Conservation (phyloP, 805 yeast genomes). For the Kuraishia borneana region DNA sequence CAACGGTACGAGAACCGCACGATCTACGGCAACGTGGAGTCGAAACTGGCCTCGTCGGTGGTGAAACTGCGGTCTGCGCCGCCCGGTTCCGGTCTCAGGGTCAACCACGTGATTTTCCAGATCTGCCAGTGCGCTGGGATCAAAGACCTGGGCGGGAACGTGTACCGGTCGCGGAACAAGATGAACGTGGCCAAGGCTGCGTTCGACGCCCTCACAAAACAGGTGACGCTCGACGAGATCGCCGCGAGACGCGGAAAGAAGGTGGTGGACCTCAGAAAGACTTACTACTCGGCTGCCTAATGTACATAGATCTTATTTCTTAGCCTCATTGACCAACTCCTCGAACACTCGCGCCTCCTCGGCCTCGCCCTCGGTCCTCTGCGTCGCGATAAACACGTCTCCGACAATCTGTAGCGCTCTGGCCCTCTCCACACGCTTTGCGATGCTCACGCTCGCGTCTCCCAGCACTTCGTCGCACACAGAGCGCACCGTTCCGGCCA, state of each 20-base stretch:
- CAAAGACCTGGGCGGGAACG: conserved; percentile 84
- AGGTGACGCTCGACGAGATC: conserved; percentile 74
- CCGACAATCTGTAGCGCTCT: conserved; percentile 71
- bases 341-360: conserved; percentile 90
- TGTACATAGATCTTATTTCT: conserved; percentile 29
- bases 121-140: conserved; percentile 91
- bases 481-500: conserved; percentile 66
- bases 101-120: conserved; percentile 81
- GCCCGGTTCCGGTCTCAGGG: conserved; percentile 88
- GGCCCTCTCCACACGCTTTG: conserved; percentile 65
- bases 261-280: conserved; percentile 83
- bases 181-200: conserved; percentile 92
- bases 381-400: conserved; percentile 48
- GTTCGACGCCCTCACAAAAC: conserved; percentile 71
- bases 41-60: conserved; percentile 80
- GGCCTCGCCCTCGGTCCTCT: conserved; percentile 78
- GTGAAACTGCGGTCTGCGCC: conserved; percentile 79
- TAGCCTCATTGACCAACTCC: conserved; percentile 83
- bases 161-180: conserved; percentile 84
- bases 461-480: conserved; percentile 70
- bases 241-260: conserved; percentile 92
- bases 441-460: conserved; percentile 51
- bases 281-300: conserved; percentile 50
- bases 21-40: conserved; percentile 70
- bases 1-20: conserved; percentile 91